These are phyloP conservation scores for Ogataea siamensis DNA, from an alignment of 805 yeast genomes.

Conservation along the genomic window DNA sequence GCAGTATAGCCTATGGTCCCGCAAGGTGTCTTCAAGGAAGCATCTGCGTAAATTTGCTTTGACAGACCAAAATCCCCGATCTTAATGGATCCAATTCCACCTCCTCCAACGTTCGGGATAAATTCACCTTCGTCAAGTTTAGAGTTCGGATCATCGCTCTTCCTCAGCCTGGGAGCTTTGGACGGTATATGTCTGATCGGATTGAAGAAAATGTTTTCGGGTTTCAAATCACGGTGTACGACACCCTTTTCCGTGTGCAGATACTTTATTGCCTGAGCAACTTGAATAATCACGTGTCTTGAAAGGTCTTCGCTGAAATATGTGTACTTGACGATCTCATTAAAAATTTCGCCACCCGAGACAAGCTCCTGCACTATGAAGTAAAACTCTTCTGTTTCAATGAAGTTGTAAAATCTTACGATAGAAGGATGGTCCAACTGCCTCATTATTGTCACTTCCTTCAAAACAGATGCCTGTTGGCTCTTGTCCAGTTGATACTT, in stretches of 20 bases:
- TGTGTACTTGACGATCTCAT: slow-evolving; percentile 73
- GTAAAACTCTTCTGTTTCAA: slow-evolving; percentile 59
- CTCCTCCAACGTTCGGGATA: slow-evolving; percentile 80
- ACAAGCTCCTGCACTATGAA: slow-evolving; percentile 72
- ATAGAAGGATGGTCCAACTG: slow-evolving; percentile 63
- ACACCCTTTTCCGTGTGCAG: slow-evolving; percentile 72
- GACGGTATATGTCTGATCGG: slow-evolving; percentile 55
- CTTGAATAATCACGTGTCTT: slow-evolving; percentile 69
- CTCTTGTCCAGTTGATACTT: slow-evolving; percentile 63
- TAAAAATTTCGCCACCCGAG: slow-evolving; percentile 79
- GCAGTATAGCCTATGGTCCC: slow-evolving; percentile 99
- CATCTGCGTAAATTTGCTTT: slow-evolving; percentile 82
- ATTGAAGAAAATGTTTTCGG: slow-evolving; percentile 69
- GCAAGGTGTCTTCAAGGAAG: slow-evolving; percentile 89
- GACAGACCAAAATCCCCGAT: slow-evolving; percentile 95
- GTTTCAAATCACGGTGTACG: slow-evolving; percentile 82
- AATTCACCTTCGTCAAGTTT: slow-evolving; percentile 90
- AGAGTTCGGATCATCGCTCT: slow-evolving; percentile 64
- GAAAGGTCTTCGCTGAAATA: slow-evolving; percentile 72
- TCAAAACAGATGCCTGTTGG: slow-evolving; percentile 67
- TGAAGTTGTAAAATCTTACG: slow-evolving; percentile 62
- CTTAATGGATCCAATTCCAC: slow-evolving; percentile 85
- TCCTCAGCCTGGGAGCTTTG: slow-evolving; percentile 39
- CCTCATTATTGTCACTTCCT: slow-evolving; percentile 77
- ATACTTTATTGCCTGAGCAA: slow-evolving; percentile 66